phyloP scores from a whole-genome alignment of 345 rosid genomes.

The Arabis hirsuta region DNA sequence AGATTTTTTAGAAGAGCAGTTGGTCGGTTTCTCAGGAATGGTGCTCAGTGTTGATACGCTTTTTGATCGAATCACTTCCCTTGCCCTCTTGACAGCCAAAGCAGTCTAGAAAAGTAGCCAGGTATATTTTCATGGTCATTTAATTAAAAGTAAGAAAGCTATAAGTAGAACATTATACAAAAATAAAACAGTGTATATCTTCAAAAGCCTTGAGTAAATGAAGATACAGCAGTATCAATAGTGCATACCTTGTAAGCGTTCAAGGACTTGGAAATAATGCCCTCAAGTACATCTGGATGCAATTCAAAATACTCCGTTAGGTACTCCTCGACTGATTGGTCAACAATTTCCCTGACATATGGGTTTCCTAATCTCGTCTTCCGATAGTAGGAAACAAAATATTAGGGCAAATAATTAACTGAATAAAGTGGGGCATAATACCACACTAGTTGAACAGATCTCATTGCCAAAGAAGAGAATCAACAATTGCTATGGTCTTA shows the following conservation, averaged over 20 bases:
- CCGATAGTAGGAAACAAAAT: conserved; percentile 32
- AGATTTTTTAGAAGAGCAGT: conserved; percentile 79
- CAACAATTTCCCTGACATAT: conserved; percentile 85
- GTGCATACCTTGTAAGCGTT: conserved; percentile 79
- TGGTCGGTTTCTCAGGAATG: conserved; percentile 85
- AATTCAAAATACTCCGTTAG: conserved; percentile 86
- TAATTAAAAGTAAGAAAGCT: not conserved
- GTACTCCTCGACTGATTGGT: conserved; percentile 86
- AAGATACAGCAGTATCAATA: conserved; percentile 11
- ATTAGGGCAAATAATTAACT: conserved; percentile 28
- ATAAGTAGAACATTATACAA: not conserved
- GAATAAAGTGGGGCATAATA: not conserved
- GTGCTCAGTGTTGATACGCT: conserved; percentile 71
- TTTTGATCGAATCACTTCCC: conserved; percentile 78
- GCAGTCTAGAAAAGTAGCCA: conserved; percentile 62
- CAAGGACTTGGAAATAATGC: conserved; percentile 76
- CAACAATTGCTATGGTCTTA: conserved; percentile 17
- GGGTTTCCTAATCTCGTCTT: conserved; percentile 98
- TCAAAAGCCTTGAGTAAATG: conserved; percentile 11
- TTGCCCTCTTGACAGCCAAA: conserved; percentile 83
- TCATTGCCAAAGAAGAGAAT: conserved; percentile 18
- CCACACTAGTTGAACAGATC: not conserved
- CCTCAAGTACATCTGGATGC: conserved; percentile 91
- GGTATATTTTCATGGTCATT: not conserved
- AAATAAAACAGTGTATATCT: conserved; percentile 3